Conservation (phyloP, 2,329 filamentous ascomycete genomes). For the Cyclaneusma minus region DNA sequence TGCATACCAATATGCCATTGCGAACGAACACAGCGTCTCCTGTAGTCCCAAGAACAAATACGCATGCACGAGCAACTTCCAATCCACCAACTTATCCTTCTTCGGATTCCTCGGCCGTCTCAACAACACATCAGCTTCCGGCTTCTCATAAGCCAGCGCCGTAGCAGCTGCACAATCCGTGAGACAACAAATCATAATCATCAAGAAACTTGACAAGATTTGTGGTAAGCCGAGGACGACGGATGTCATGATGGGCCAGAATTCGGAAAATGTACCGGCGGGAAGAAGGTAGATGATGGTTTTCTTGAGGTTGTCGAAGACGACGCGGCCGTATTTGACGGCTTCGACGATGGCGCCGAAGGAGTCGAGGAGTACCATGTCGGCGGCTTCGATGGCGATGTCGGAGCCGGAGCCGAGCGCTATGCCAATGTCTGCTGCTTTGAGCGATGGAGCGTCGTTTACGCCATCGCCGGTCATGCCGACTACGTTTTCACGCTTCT, state of each 20-base stretch:
- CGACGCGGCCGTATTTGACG: constrained; percentile 55
- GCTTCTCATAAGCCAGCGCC: constrained; percentile 58
- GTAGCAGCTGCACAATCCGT: constrained; percentile 61
- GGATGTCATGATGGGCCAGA: constrained; percentile 42
- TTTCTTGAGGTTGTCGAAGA: constrained; percentile 73
- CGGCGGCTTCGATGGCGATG: constrained; percentile 44
- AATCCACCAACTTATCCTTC: constrained; percentile 57
- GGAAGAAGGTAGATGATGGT: constrained; percentile 42
- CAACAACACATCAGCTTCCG: constrained; percentile 58
- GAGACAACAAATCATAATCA: constrained; percentile 37
- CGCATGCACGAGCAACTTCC: constrained; percentile 53
- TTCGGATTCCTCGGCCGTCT: constrained; percentile 52
- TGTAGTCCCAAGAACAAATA: constrained; percentile 55
- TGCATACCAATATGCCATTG: constrained; percentile 51
- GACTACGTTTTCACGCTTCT: constrained; percentile 36
- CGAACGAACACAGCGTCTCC: constrained; percentile 40
- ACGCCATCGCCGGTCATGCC: constrained; percentile 33
- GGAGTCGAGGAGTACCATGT: constrained; percentile 49
- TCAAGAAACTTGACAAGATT: constrained; percentile 40
- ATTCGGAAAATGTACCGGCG: constrained; percentile 41
- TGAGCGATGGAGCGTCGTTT: constrained; percentile 36
- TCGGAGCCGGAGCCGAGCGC: constrained; percentile 41
- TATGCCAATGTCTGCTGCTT: constrained; percentile 42
- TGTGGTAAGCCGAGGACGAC: constrained; percentile 43
- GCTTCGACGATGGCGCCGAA: constrained; percentile 61